Conservation (phyloP, 2,329 filamentous ascomycete genomes). For the Meredithiella fracta region DNA sequence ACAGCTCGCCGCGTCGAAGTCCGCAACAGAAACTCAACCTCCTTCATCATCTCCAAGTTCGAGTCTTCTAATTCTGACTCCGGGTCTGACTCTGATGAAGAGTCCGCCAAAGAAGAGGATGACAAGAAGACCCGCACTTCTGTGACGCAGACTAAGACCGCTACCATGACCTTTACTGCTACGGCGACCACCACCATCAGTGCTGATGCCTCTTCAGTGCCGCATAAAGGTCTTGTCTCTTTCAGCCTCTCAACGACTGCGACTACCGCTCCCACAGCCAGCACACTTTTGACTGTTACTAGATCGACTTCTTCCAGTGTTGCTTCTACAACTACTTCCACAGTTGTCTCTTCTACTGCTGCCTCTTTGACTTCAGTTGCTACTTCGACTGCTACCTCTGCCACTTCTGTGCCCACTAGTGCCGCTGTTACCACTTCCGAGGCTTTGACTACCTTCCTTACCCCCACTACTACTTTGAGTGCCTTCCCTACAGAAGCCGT, state of each 20-base stretch:
- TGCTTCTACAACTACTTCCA: background rate
- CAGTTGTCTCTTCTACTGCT: too few species aligned
- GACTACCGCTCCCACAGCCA: background rate
- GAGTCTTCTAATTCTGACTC: background rate
- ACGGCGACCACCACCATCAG: constrained; percentile 2
- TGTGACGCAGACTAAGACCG: background rate
- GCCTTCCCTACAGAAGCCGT: background rate
- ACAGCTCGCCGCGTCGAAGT: background rate
- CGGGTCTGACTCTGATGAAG: constrained; percentile 3
- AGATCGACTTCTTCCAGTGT: background rate
- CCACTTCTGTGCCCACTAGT: background rate
- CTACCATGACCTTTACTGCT: background rate
- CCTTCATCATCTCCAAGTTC: background rate
- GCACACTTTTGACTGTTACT: background rate
- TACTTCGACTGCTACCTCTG: background rate
- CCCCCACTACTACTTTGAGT: background rate
- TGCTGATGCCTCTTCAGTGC: background rate
- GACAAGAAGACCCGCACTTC: background rate
- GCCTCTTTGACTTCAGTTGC: background rate
- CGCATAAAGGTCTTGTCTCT: background rate
- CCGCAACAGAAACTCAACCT: background rate
- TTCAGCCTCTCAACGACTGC: background rate
- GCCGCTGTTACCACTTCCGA: background rate
- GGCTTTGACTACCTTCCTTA: background rate
- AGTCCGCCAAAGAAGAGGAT: background rate